Base-by-base conservation (phyloP, 2,329 filamentous ascomycete species). In the Eurotiales sp. region DNA sequence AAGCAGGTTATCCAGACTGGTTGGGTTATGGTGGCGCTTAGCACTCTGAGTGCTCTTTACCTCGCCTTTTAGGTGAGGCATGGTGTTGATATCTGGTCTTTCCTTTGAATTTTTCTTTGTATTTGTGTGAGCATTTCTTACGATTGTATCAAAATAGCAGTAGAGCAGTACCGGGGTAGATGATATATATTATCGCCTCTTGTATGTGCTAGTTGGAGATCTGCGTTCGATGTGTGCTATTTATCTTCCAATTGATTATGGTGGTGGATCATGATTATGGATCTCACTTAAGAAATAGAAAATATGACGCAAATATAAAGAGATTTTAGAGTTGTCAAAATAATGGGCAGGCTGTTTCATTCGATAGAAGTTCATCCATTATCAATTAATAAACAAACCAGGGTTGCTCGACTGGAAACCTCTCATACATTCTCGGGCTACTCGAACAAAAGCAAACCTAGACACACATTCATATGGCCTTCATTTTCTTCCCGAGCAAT, bases 1-100 rank as follows among this genome's bases (percentile, higher is more conserved):
- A 73, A 79, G 70, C 73, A 79, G 63, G 84, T 88, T 54, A 80
- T 82, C 59, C 75, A 74, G 69, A 84, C 81, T 1, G 85, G 85
- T 14, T 88, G 84, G 82, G 65, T 75, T 36, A 81, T 81, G 27
- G 70, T 87, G 50, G 84, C 77, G 3, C 57, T 83, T 61, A 82
- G 75, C 54, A 70, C 76, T 42, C 68, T 75, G 43, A 75, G 72
- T 61, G 73, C 79, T 46, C 56, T 76, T 55, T 67, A 61, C 49
- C 65, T 80, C 67, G 76, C 76, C 57, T 67, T 78, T 51, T 51
- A 37, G 72, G 52, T 73, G 62, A 69, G 61, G 59, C n/a, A n/a
- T 55, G 62, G 56, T 64, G 51, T 25, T 8, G 11, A 32, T 25
- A 17, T 22, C 25, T 22, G 58, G 59, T 59, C 56, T 61, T 62